phyloP scores from a whole-genome alignment of 2,329 filamentous ascomycete species.

The Diaporthe citriasiana region DNA sequence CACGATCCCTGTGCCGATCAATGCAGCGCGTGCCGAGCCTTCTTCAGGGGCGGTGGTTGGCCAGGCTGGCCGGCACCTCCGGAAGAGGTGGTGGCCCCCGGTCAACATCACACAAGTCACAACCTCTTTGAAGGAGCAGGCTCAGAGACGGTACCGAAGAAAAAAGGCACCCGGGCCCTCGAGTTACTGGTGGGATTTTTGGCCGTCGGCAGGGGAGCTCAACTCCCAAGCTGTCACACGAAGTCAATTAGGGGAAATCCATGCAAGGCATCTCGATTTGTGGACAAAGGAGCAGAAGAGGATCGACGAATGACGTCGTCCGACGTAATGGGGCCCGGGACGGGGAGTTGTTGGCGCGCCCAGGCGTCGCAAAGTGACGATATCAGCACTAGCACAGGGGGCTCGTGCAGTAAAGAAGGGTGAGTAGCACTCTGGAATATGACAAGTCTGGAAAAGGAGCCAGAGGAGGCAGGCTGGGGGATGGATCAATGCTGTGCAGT shows the following conservation, averaged over 20 bases:
- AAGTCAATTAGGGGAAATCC: slow-evolving; percentile 21
- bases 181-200: not conserved
- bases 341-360: slow-evolving; percentile 21
- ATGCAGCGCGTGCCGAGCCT: slow-evolving; percentile 26
- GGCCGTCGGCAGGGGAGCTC: not conserved
- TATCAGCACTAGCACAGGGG: slow-evolving; percentile 29
- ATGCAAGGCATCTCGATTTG: slow-evolving; percentile 28
- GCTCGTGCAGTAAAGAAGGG: slow-evolving; percentile 7
- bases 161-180: not conserved
- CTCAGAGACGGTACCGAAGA: not conserved
- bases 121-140: not conserved
- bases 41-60: not conserved
- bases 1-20: slow-evolving; percentile 15
- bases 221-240: slow-evolving; percentile 21
- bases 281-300: slow-evolving; percentile 1
- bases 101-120: not conserved
- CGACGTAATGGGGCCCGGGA: slow-evolving; percentile 14
- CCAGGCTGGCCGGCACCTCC: not conserved
- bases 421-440: not conserved
- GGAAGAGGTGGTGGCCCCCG: slow-evolving; percentile 1
- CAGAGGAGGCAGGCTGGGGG: not conserved
- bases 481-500: not conserved
- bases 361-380: slow-evolving; percentile 29
- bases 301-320: slow-evolving; percentile 29
- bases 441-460: not conserved